Percentiles rank a stretch among this genome's conserved stretches.
These are phyloP conservation scores for Penicillium steckii DNA, from an alignment of 495 filamentous ascomycete species.

Conservation along the genomic window DNA sequence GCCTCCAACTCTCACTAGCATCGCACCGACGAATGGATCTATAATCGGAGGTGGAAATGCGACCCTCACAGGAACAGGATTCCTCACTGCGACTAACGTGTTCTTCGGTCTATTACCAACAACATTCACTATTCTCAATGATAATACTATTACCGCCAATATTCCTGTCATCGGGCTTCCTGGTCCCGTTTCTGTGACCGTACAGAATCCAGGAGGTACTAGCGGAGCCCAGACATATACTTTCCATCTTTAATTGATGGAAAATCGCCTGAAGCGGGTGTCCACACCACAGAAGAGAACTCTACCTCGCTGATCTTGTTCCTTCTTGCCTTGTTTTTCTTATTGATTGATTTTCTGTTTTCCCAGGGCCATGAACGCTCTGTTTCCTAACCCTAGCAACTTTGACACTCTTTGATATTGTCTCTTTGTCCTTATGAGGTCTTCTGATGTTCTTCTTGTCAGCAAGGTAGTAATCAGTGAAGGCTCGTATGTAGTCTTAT, in stretches of 20 bases:
- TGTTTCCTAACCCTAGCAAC: too few relatives aligned
- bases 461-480: too few relatives aligned
- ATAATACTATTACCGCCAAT: not conserved
- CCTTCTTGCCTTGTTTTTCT: too few relatives aligned
- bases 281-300: too few relatives aligned
- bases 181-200: not conserved
- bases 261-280: too few relatives aligned
- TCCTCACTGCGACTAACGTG: not conserved
- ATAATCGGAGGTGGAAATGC: not conserved
- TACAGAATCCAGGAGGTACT: not conserved
- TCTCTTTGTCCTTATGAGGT: too few relatives aligned
- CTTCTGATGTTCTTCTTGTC: too few relatives aligned
- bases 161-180: not conserved
- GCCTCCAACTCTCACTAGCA: not conserved
- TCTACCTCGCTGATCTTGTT: too few relatives aligned
- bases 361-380: too few relatives aligned
- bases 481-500: too few relatives aligned
- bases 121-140: not conserved
- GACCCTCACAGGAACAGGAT: not conserved
- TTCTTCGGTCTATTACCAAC: not conserved
- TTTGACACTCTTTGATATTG: too few relatives aligned
- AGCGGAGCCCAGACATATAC: constrained; percentile 1
- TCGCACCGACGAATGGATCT: not conserved
- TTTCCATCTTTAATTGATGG: not conserved
- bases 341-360: too few relatives aligned